A percentile compares a stretch with the other conserved stretches of the same genome.
phyloP scores from a whole-genome alignment of 306 rosid genomes.

The Carpinus viminea region DNA sequence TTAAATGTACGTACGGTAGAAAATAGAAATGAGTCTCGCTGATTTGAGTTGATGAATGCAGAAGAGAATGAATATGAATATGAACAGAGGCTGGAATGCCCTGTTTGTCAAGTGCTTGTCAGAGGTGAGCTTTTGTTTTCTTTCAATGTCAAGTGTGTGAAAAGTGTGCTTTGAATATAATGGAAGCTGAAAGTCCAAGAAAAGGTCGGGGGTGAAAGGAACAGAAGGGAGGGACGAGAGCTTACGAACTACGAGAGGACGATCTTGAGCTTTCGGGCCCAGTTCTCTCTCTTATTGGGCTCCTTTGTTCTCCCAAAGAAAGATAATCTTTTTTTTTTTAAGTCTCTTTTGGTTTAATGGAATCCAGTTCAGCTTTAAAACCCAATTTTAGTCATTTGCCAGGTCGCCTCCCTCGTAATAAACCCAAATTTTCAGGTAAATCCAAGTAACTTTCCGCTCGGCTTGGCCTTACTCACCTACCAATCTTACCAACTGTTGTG shows the following conservation, averaged over 20 bases:
- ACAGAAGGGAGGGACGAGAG: background rate
- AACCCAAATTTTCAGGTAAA: no score
- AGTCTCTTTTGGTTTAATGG: no score
- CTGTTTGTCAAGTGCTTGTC: background rate
- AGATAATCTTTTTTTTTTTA: background rate
- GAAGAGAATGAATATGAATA: background rate
- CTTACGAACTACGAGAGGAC: background rate
- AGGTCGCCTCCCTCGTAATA: no score
- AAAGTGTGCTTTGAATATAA: slow-evolving; percentile 11
- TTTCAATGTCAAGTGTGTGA: background rate
- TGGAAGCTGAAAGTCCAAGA: slow-evolving; percentile 24
- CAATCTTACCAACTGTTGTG: no score
- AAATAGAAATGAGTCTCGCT: background rate
- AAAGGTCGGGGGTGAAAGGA: background rate
- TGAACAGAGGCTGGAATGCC: background rate
- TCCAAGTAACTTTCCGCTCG: no score
- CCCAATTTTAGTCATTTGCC: no score
- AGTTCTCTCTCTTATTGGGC: background rate
- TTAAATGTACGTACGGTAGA: slow-evolving; percentile 2
- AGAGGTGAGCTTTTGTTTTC: background rate
- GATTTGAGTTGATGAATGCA: background rate
- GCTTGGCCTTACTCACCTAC: no score
- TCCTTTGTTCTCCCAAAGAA: background rate
- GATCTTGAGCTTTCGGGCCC: background rate
- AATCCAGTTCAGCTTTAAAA: no score